Percentiles rank a stretch among this genome's conserved stretches.
These are phyloP conservation scores for Schoenoplectus tabernaemontani DNA, from an alignment of 202 grass and related monocot genomes.

Conservation along the genomic window DNA sequence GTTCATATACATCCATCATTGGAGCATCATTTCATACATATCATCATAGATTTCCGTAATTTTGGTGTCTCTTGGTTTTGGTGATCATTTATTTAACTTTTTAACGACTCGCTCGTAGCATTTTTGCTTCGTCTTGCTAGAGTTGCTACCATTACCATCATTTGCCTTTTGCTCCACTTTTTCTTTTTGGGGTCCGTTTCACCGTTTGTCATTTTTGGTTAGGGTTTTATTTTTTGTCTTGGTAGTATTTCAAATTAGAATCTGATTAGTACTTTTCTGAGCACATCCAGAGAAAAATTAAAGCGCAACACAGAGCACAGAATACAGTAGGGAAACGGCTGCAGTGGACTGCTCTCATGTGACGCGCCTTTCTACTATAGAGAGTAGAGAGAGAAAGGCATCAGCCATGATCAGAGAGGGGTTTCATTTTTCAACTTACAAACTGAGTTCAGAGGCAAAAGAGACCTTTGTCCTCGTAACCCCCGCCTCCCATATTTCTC, in stretches of 20 bases:
- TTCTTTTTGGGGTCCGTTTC: not conserved
- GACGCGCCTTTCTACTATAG: conserved; percentile 2
- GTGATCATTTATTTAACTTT: conserved; percentile 19
- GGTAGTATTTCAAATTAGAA: conserved; percentile 34
- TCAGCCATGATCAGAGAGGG: conserved; percentile 17
- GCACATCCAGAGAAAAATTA: not conserved
- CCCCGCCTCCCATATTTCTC: conserved; percentile 4
- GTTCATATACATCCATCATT: conserved; percentile 40
- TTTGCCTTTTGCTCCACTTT: no score
- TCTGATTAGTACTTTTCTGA: conserved; percentile 33
- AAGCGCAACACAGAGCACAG: no score
- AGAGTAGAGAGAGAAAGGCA: conserved; percentile 31
- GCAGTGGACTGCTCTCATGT: conserved; percentile 18
- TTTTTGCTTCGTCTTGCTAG: not conserved
- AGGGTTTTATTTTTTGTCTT: conserved; percentile 51
- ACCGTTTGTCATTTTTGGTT: conserved; percentile 36
- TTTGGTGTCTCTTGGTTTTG: not conserved
- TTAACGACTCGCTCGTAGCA: not conserved
- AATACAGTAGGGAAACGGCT: conserved; percentile 11
- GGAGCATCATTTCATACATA: conserved; percentile 34
- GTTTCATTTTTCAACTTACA: conserved; percentile 30
- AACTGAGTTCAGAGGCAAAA: conserved; percentile 16
- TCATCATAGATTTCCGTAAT: conserved; percentile 50
- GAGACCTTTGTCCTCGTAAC: conserved; percentile 16
- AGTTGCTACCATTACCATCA: not conserved